Evolutionary conservation across 495 filamentous ascomycete genomes (phyloP).

Genomic region (Aspergillus bertholletiae): DNA sequence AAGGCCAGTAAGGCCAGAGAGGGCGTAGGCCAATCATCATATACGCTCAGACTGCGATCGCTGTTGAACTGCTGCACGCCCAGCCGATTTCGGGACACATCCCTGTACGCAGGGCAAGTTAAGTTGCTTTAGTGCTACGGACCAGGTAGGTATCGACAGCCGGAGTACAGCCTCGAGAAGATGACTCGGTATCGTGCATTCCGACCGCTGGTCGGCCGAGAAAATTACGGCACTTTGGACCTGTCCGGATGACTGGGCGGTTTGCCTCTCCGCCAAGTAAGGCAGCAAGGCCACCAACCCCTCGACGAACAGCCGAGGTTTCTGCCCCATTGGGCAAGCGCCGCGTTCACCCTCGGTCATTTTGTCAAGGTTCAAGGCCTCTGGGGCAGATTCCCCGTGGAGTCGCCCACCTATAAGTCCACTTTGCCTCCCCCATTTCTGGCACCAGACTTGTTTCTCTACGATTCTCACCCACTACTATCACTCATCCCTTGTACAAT

Average conservation of each 20-base stretch:
- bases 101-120: neutral
- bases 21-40: neutral
- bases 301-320: slow-evolving; percentile 16
- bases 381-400: slow-evolving; percentile 4
- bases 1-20: neutral
- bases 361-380: neutral
- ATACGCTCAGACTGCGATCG: neutral
- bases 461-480: slow-evolving; percentile 10
- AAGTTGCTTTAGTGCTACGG: neutral
- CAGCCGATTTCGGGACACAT: neutral
- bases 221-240: neutral
- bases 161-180: too few relatives aligned
- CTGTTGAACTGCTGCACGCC: neutral
- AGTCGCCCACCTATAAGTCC: slow-evolving; percentile 2
- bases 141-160: neutral
- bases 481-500: neutral
- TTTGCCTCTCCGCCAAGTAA: neutral
- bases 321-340: slow-evolving; percentile 16
- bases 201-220: neutral
- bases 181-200: slow-evolving; percentile 2
- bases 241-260: neutral
- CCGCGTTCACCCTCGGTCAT: slow-evolving; percentile 13
- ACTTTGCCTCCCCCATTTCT: neutral
- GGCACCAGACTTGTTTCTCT: neutral
- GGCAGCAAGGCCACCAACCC: slow-evolving; percentile 12